A percentile compares a stretch with the other conserved stretches of the same genome.
phyloP scores from a whole-genome alignment of 805 yeast genomes.

The Ogataea dorogensis region DNA sequence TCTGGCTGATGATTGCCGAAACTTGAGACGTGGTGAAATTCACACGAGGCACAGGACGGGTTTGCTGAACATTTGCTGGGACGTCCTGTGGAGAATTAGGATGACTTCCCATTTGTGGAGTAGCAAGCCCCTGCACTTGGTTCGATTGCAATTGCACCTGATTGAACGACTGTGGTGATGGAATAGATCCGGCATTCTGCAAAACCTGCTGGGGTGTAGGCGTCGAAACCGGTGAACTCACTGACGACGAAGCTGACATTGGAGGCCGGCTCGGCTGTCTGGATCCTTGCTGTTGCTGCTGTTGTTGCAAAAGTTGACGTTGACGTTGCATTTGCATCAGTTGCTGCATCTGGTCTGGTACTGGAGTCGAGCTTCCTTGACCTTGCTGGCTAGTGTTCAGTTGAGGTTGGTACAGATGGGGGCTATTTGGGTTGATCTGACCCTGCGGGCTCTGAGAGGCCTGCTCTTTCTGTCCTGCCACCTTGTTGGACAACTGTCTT shows the following conservation, averaged over 20 bases:
- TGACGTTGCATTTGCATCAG: conserved; percentile 42
- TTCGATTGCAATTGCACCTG: conserved; percentile 17
- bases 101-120: conserved; percentile 7
- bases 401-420: conserved; percentile 16
- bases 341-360: conserved; percentile 61
- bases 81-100: conserved; percentile 15
- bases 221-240: conserved; percentile 18
- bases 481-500: conserved; percentile 6
- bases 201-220: conserved; percentile 25
- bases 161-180: conserved; percentile 14
- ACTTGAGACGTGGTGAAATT: conserved; percentile 60
- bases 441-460: conserved; percentile 9
- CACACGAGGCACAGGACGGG: conserved; percentile 21
- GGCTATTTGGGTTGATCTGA: conserved; percentile 14
- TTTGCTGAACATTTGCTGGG: conserved; percentile 8
- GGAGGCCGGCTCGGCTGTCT: conserved; percentile 14
- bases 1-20: conserved; percentile 60
- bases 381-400: conserved; percentile 19
- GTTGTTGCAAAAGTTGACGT: conserved; percentile 35
- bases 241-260: conserved; percentile 14
- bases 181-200: conserved; percentile 10
- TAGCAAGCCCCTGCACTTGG: conserved; percentile 6
- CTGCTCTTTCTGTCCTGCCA: conserved; percentile 5
- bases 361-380: conserved; percentile 53
- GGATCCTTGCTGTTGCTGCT: conserved; percentile 23